Evolutionary conservation across 2,329 filamentous ascomycete species (phyloP), one percentile per base, ranked within the genome.

Genomic region (Cladosporium sp.): DNA sequence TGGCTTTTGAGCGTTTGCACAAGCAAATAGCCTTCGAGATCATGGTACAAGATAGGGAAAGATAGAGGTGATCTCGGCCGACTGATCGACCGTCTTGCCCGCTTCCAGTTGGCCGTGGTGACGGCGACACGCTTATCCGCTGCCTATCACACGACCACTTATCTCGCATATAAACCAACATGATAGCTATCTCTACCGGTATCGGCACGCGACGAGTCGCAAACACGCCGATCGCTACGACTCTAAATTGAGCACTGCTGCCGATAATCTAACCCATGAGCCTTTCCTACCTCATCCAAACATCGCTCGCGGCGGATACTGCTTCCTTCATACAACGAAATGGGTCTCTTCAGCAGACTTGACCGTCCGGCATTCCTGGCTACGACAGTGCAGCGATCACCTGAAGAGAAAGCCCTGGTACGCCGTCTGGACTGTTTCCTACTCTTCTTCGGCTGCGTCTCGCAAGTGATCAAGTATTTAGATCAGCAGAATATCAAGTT

Each of bases 401-500:
- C 73, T 26, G 76, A 77, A 53, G 78, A 80, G 66, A 75, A 72
- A 65, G 73, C 72, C 8, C 71, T 80, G 18, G 77, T 80, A 10
- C 72, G 74, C 34, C 73, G 76, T 25, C 74, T 79, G 10, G 78
- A 80, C 63, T 70, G 75, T 11, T 78, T 78, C 65, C 69, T 79
- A 0, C 71, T 80, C 69, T 79, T 76, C 0, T 80, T 79, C 65
- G 78, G 78, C 1, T 79, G 77, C 61, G 71, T 79, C 58, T 78
- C 76, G 36, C 78, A 80, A 70, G 77, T 78, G 72, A 73, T 73
- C 64, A 73, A 73, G 58, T 73, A 73, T 60, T 60, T 73, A 14
- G 71, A 73, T 60, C 71, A 73, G 48, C 70, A 72, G 48, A 72
- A 73, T 39, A 72, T 73, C 65, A 73, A 69, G 59, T 72, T 68